Base-by-base conservation (phyloP, 805 yeast species). In the Starmerella geochares region DNA sequence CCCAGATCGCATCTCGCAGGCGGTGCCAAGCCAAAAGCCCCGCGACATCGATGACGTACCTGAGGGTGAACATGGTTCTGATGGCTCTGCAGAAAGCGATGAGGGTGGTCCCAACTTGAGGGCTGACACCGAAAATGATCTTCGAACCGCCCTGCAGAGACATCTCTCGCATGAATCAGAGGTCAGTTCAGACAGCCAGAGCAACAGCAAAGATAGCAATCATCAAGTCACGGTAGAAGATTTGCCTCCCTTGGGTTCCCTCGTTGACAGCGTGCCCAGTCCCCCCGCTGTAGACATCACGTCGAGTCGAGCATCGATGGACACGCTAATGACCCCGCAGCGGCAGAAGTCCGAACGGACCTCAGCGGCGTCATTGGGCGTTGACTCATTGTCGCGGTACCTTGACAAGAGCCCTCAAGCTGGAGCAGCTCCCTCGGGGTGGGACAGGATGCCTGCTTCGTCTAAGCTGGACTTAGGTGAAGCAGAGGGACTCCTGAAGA, bases 371-470 rank as follows among this genome's bases (percentile, higher is more conserved):
- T 47, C 49, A 8, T 14, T 35, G 3, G 38, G 40, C 11, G 48
- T 40, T 3, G 44, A 35, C 14, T 37, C 39, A 13, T 31, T 53
- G 8, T 28, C 48, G 2, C 36, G 32, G 21, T 53, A 53, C 24
- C 50, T 53, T n/a, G 56, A 53, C 47, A 48, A 47, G 36, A 47
- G 51, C 24, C 56, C 53, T 3, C 44, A 40, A 19, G 17, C 32
- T 10, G 44, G 32, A 8, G 44, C 21, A 4, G 44, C 44, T 2
- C 44, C 44, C 23, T 40, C 44, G 2, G 44, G 44, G 11, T 40
- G 44, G 44, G 44, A 40, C 24, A 14, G 44, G 17, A 40, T 40
- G 44, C 44, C 44, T 9, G 33, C 32, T 5, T 16, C 44, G 25
- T 40, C 44, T 14, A 25, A 27, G 44, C 44, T 40, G 33, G 44